Evolutionary conservation across 208 protist species (phyloP).

Genomic region (Naegleria gruberi): DNA sequence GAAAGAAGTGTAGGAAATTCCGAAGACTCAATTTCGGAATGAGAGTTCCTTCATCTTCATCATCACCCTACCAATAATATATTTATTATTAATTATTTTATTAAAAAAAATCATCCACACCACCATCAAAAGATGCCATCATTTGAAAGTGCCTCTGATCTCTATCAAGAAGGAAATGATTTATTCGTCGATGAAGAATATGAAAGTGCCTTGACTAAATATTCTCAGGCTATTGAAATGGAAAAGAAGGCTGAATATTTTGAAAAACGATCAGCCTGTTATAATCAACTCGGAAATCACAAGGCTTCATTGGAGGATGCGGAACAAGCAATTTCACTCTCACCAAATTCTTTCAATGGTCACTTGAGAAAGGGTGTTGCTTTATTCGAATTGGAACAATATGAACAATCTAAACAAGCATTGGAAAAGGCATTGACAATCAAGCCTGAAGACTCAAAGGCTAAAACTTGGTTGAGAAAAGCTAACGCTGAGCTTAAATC

Average conservation of each 20-base stretch:
- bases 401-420: neutral
- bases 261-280: conserved; percentile 10
- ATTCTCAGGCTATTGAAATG: neutral
- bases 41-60: neutral
- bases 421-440: neutral
- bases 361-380: conserved; percentile 3
- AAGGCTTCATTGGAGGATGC: neutral
- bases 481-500: neutral
- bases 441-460: neutral
- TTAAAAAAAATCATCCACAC: neutral
- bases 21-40: neutral
- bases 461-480: neutral
- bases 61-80: neutral
- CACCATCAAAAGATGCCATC: neutral
- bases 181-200: conserved; percentile 5
- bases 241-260: neutral
- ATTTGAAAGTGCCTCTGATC: neutral
- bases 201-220: neutral
- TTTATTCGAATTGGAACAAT: neutral
- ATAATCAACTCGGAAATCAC: neutral
- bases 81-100: neutral
- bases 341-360: neutral
- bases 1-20: neutral
- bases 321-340: neutral
- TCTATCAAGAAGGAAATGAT: neutral